A percentile compares a stretch with the other conserved stretches of the same genome.
Conservation (phyloP, 208 protist species). For the Wallacemonas sp. region DNA sequence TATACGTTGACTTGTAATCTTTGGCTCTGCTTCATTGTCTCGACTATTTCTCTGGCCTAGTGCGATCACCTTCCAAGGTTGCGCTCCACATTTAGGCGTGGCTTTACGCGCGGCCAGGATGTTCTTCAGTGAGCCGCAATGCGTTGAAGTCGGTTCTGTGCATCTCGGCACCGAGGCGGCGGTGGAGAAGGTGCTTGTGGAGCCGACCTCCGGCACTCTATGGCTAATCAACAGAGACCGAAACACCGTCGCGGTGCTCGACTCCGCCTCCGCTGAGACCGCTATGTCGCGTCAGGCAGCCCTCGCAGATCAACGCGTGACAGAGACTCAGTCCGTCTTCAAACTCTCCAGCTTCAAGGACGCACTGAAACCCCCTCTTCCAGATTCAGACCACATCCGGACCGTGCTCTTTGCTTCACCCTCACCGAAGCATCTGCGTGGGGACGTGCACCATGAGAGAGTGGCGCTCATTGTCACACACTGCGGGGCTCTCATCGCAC, state of each 20-base stretch:
- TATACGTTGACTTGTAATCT: no score
- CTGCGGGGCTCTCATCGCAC: neutral
- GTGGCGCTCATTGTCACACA: neutral
- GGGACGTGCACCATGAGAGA: neutral
- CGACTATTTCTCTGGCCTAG: no score
- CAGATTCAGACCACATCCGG: neutral
- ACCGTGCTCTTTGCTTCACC: slow-evolving; percentile 1
- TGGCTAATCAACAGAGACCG: slow-evolving; percentile 5
- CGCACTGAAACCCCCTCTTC: neutral
- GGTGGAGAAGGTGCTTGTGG: neutral
- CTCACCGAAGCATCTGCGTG: no score
- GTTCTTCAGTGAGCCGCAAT: slow-evolving; percentile 6
- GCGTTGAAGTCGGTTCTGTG: neutral
- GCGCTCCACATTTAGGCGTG: no score
- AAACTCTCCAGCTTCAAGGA: neutral
- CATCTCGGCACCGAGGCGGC: neutral
- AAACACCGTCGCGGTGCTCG: neutral
- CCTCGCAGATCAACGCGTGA: neutral
- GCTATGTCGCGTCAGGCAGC: slow-evolving; percentile 4
- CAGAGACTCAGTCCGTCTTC: neutral
- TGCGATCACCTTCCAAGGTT: no score
- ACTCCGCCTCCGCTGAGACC: neutral
- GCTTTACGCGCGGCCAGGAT: no score
- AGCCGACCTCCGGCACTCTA: neutral
- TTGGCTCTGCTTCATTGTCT: no score